Evolutionary conservation across 148 eudicot genomes (phyloP), one percentile per base, ranked within the genome.

Genomic region (Diospyros kaki): DNA sequence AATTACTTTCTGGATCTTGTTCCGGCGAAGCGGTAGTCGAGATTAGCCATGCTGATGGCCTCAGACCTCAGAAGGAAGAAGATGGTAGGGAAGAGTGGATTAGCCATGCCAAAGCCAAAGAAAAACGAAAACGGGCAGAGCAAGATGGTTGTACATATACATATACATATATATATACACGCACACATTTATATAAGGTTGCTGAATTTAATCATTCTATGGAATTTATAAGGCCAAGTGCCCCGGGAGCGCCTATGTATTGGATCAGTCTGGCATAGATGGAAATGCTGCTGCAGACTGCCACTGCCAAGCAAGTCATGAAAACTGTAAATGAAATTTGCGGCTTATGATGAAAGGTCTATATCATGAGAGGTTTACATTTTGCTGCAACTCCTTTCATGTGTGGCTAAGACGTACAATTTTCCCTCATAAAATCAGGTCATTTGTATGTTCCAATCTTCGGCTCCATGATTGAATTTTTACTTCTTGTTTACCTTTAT

Each of bases 111-210:
- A 5, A 11, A 28, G 28, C 15, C 38, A 9, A 60, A 39, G 48
- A 46, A 48, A 53, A 75, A 73, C 15, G 45, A 50, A 50, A 41
- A 44, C 43, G 13, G 18, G 18, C 39, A 39, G 73, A 40, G 48
- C 50, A 41, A 66, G 40, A 58, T 66, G 67, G 48, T 66, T 58
- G 72, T 78, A 72, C 66, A 6, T 65, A 43, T 69, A 50, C 46
- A 64, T 56, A 54, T 58, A 50, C 65, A 60, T 45, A 51, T 61
- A 72, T 64, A 43, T 61, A 59, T 62, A 66, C 65, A n/a, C 65
- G 51, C 38, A 51, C 52, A 72, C 28, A 28, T 28, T 28, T 64
- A 43, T 61, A 59, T 62, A 66, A 56, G 10, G 50, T 46, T 72
- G 60, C 50, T 15, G 51, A 44, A 58, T 46, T 66, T n/a, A 56